phyloP scores from a whole-genome alignment of 202 grass and related monocot species.

The Zizania palustris region DNA sequence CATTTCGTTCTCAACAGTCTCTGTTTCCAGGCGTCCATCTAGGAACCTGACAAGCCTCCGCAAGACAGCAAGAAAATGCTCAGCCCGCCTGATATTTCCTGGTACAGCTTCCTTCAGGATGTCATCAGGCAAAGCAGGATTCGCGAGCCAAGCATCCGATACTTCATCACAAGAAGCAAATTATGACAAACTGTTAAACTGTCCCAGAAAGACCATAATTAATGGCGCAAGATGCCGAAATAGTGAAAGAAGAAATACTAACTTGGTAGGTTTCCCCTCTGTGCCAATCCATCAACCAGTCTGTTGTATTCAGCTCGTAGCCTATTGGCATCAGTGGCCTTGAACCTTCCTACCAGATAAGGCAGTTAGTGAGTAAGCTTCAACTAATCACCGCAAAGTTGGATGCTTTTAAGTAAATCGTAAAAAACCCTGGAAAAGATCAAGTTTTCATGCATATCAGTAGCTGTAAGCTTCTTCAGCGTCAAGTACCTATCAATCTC shows the following conservation, averaged over 20 bases:
- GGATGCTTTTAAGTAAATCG: neutral
- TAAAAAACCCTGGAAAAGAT: neutral
- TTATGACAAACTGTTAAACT: conserved; percentile 14
- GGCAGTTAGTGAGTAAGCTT: conserved; percentile 43
- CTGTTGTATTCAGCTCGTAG: conserved; percentile 90
- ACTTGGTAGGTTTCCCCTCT: conserved; percentile 84
- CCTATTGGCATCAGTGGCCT: conserved; percentile 95
- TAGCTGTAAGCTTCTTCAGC: neutral
- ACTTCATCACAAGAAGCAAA: conserved; percentile 55
- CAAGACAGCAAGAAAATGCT: conserved; percentile 90
- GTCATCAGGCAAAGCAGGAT: conserved; percentile 78
- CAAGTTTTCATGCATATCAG: neutral
- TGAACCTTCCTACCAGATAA: conserved; percentile 97
- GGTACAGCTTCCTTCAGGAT: conserved; percentile 94
- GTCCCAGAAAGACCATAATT: neutral
- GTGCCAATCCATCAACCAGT: conserved; percentile 85
- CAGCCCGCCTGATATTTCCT: conserved; percentile 88
- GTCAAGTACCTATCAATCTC: conserved; percentile 84
- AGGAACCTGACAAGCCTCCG: conserved; percentile 74
- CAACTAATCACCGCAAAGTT: conserved; percentile 11
- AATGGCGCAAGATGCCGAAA: neutral
- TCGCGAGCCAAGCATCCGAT: conserved; percentile 89
- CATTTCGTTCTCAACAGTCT: conserved; percentile 89
- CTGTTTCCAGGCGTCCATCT: conserved; percentile 66
- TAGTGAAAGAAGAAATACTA: conserved; percentile 19